Conservation (phyloP, 345 rosid genomes). For the Euphorbia pulcherrima region DNA sequence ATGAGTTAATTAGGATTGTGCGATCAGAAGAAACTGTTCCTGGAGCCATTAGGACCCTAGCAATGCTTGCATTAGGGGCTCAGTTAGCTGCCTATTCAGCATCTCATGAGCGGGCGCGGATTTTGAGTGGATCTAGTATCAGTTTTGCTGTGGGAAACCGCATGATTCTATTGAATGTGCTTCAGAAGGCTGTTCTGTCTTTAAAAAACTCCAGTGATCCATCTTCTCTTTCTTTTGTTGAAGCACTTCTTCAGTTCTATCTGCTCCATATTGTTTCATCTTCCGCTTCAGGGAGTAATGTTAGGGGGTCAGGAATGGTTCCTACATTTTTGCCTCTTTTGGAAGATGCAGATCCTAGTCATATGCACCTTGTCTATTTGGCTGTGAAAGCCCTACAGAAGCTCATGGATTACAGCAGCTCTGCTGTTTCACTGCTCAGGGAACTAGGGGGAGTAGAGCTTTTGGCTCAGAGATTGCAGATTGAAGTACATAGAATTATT, state of each 20-base stretch:
- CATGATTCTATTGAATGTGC: slow-evolving; percentile 88
- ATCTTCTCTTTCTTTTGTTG: slow-evolving; percentile 82
- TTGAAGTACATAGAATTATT: slow-evolving; percentile 72
- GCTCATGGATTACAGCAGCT: slow-evolving; percentile 93
- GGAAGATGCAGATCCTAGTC: slow-evolving; percentile 77
- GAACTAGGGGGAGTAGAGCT: slow-evolving; percentile 93
- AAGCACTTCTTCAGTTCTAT: slow-evolving; percentile 94
- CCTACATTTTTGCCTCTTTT: slow-evolving; percentile 88
- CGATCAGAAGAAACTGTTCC: slow-evolving; percentile 78
- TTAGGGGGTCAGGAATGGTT: slow-evolving; percentile 96
- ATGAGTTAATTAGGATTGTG: slow-evolving; percentile 87
- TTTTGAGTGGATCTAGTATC: slow-evolving; percentile 86
- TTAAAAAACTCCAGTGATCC: slow-evolving; percentile 76
- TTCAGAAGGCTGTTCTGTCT: slow-evolving; percentile 84
- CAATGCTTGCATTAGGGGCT: slow-evolving; percentile 92
- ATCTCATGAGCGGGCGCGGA: slow-evolving; percentile 89
- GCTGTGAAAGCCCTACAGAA: slow-evolving; percentile 88
- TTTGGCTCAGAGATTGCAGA: slow-evolving; percentile 78
- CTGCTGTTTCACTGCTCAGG: slow-evolving; percentile 79
- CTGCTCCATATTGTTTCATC: slow-evolving; percentile 91
- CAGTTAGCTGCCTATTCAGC: slow-evolving; percentile 92
- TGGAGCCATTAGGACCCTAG: slow-evolving; percentile 81
- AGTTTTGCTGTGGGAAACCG: slow-evolving; percentile 90
- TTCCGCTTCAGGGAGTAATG: slow-evolving; percentile 84
- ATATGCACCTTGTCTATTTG: slow-evolving; percentile 83